Conservation (phyloP, 1,139 yeast genomes). For the Casaregolazyma suthepensis region DNA sequence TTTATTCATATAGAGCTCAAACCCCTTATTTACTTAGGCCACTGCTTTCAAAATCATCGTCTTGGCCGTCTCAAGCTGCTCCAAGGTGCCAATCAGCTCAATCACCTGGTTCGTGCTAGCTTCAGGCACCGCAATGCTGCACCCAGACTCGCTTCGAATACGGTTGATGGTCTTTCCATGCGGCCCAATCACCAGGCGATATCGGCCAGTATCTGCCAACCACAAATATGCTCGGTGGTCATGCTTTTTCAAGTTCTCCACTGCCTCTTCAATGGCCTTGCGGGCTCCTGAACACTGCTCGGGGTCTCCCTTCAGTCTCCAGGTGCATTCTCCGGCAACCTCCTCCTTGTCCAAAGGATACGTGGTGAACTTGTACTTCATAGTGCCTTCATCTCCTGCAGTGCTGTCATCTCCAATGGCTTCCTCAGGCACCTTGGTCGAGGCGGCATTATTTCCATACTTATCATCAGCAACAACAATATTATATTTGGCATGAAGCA, state of each 20-base stretch:
- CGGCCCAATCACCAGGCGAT: slow-evolving; percentile 67
- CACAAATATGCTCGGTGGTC: slow-evolving; percentile 45
- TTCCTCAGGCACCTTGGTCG: slow-evolving; percentile 37
- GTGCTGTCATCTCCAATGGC: slow-evolving; percentile 39
- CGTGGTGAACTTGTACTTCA: slow-evolving; percentile 27
- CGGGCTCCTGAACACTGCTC: slow-evolving; percentile 32
- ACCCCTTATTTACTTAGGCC: not conserved
- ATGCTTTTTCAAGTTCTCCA: slow-evolving; percentile 32
- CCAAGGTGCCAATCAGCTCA: slow-evolving; percentile 32
- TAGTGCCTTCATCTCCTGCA: slow-evolving; percentile 15
- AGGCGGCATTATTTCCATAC: slow-evolving; percentile 13
- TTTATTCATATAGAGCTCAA: not conserved
- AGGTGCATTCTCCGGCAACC: slow-evolving; percentile 31
- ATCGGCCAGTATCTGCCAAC: slow-evolving; percentile 41
- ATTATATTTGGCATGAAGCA: slow-evolving; percentile 47
- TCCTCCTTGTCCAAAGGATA: slow-evolving; percentile 17
- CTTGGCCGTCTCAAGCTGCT: slow-evolving; percentile 44
- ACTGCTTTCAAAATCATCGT: slow-evolving; percentile 30
- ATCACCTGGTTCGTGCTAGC: slow-evolving; percentile 35
- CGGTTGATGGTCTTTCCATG: slow-evolving; percentile 63
- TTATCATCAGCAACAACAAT: slow-evolving; percentile 43
- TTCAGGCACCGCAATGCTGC: slow-evolving; percentile 62
- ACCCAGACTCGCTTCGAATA: slow-evolving; percentile 54
- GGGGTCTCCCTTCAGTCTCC: slow-evolving; percentile 38
- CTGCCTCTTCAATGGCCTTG: slow-evolving; percentile 30